A percentile compares a stretch with the other conserved stretches of the same genome.
Evolutionary conservation across 305 asterid genomes (phyloP).

Genomic region (Striga hermonthica): DNA sequence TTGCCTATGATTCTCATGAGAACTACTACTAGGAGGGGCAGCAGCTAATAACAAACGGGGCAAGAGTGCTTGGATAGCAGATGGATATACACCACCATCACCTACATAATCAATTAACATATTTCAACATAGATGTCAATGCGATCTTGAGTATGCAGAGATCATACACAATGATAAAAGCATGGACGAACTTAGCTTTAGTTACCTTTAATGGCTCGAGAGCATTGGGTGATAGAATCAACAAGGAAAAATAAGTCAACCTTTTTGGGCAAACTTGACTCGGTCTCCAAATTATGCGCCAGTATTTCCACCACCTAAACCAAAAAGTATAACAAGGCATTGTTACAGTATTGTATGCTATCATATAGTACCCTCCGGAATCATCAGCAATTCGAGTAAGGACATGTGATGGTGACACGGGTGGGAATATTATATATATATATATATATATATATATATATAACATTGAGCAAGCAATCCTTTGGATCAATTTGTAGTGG

Average conservation of each 20-base stretch:
- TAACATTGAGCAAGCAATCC: not conserved
- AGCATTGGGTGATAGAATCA: constrained; percentile 83
- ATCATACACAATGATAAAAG: constrained; percentile 19
- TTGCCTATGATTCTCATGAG: constrained; percentile 83
- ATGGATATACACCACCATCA: constrained; percentile 75
- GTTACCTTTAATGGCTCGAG: constrained; percentile 78
- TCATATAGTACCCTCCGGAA: not conserved
- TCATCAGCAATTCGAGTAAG: constrained; percentile 24
- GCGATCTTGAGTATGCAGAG: constrained; percentile 23
- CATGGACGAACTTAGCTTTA: constrained; percentile 15
- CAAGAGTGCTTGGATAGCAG: constrained; percentile 72
- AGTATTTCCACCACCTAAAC: constrained; percentile 79
- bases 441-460: no score
- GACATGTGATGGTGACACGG: constrained; percentile 9
- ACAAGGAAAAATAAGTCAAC: constrained; percentile 93
- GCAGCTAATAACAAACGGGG: constrained; percentile 84
- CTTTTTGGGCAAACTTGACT: constrained; percentile 63
- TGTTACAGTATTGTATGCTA: no score
- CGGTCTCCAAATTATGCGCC: constrained; percentile 58
- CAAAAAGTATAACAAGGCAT: not conserved
- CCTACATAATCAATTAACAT: constrained; percentile 65
- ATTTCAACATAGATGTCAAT: constrained; percentile 30
- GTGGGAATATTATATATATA: no score
- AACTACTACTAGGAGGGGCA: constrained; percentile 82
- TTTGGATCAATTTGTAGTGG: constrained; percentile 4